Evolutionary conservation across 2,329 filamentous ascomycete species (phyloP), one percentile per base, ranked within the genome.

Genomic region (Diaporthe vexans): DNA sequence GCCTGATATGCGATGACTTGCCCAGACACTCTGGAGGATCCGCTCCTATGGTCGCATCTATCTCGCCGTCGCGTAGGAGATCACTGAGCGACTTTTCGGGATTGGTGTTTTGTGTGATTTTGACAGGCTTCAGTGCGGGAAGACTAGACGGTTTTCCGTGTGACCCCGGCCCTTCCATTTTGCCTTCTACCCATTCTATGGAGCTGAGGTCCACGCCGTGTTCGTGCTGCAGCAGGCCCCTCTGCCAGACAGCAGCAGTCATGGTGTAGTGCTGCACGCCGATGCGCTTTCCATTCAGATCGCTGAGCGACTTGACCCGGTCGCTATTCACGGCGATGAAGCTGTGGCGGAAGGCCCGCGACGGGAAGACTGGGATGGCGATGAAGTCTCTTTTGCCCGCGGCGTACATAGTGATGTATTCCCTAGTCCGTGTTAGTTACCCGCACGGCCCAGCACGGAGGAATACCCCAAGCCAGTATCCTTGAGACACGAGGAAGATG

Each of bases 221-320:
- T 7, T 63, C 57, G 46, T 83, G 75, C 73, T 83, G 72, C 15
- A 84, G 76, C 17, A 83, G 40, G 7, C 79, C 79, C 29, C 82
- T 76, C 13, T 81, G 80, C 81, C 81, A 84, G 10, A 84, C 82
- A 0, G 81, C 82, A 13, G 82, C 82, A 4, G 82, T 83, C 82
- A 83, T 83, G 26, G 82, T 83, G 76, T 84, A 83, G 24, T 81
- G 75, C 75, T 81, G 82, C 0, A 84, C 80, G 13, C 82, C 82
- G 54, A 84, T 79, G 24, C 75, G 78, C 74, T 82, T 82, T 24
- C 81, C 81, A 35, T 80, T 80, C 11, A 83, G 76, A 74, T 83
- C 82, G 17, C 71, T 73, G 5, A 81, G 81, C 33, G 76, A 76
- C 71, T 79, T 79, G 67, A 83, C 74, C 40, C 73, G 76, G 24